These are phyloP conservation scores for Ascoidea asiatica DNA, from an alignment of 805 yeast genomes.

Conservation along the genomic window DNA sequence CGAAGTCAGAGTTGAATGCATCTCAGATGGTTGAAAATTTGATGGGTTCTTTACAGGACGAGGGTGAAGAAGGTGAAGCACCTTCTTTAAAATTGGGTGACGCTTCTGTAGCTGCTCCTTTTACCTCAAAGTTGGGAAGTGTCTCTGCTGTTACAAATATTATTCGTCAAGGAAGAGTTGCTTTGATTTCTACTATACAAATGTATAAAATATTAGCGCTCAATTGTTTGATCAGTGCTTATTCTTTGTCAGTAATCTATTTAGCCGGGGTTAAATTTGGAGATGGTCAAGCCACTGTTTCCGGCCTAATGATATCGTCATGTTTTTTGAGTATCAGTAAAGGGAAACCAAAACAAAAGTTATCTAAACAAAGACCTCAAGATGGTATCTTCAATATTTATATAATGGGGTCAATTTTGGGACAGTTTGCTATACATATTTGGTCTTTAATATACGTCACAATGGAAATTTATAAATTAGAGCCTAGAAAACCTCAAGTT, in stretches of 20 bases:
- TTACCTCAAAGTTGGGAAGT: conserved; percentile 85
- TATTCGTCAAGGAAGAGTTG: conserved; percentile 96
- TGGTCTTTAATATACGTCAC: conserved; percentile 72
- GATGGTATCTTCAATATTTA: conserved; percentile 91
- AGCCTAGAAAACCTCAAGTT: conserved; percentile 84
- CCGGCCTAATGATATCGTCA: conserved; percentile 84
- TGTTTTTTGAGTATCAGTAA: conserved; percentile 93
- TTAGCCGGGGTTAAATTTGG: conserved; percentile 97
- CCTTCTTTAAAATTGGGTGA: conserved; percentile 93
- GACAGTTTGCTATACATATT: conserved; percentile 92
- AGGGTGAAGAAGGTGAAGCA: conserved; percentile 63
- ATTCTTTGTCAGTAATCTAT: conserved; percentile 84
- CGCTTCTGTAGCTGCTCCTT: conserved; percentile 98
- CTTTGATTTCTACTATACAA: conserved; percentile 92
- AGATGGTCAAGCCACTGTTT: conserved; percentile 93
- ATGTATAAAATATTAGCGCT: conserved; percentile 97
- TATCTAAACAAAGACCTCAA: conserved; percentile 91
- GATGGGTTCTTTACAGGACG: conserved; percentile 39
- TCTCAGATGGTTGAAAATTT: conserved; percentile 49
- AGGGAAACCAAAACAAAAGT: conserved; percentile 78
- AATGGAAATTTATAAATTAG: conserved; percentile 67
- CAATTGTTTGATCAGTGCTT: conserved; percentile 94
- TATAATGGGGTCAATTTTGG: conserved; percentile 95
- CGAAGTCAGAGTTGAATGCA: conserved; percentile 18
- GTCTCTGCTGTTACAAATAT: conserved; percentile 89